A percentile compares a stretch with the other conserved stretches of the same genome.
Conservation (phyloP, 164 flowering plant genomes). For the Echeveria elegans region DNA sequence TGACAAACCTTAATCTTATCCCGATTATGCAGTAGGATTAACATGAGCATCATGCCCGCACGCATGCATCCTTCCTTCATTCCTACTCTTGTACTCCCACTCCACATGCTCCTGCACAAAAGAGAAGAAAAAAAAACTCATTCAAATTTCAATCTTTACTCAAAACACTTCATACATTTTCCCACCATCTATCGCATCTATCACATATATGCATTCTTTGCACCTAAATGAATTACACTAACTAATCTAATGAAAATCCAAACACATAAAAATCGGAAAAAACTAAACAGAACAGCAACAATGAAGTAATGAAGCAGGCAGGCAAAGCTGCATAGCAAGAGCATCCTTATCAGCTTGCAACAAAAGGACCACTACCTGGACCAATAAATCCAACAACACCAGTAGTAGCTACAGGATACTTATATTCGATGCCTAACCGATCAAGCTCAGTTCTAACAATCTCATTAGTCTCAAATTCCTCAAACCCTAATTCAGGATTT, state of each 20-base stretch:
- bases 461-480: constrained; percentile 36
- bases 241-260: no score
- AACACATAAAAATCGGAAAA: no score
- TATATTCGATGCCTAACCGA: constrained; percentile 24
- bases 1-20: constrained; percentile 19
- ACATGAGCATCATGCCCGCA: constrained; percentile 48
- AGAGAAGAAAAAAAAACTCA: no score
- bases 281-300: no score
- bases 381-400: constrained; percentile 36
- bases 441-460: constrained; percentile 34
- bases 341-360: constrained; percentile 50
- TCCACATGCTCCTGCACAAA: constrained; percentile 33
- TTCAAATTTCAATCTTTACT: no score
- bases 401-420: constrained; percentile 30
- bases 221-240: no score
- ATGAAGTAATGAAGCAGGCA: not conserved
- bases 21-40: constrained; percentile 21
- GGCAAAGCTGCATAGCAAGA: constrained; percentile 29
- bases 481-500: constrained; percentile 36
- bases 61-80: constrained; percentile 39
- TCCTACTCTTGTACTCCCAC: constrained; percentile 40
- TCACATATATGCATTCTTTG: no score
- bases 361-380: constrained; percentile 26
- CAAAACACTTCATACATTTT: no score
- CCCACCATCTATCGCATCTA: no score